A percentile compares a stretch with the other conserved stretches of the same genome.
phyloP scores from a whole-genome alignment of 2,329 filamentous ascomycete species.

The Calonectria fujianensis region DNA sequence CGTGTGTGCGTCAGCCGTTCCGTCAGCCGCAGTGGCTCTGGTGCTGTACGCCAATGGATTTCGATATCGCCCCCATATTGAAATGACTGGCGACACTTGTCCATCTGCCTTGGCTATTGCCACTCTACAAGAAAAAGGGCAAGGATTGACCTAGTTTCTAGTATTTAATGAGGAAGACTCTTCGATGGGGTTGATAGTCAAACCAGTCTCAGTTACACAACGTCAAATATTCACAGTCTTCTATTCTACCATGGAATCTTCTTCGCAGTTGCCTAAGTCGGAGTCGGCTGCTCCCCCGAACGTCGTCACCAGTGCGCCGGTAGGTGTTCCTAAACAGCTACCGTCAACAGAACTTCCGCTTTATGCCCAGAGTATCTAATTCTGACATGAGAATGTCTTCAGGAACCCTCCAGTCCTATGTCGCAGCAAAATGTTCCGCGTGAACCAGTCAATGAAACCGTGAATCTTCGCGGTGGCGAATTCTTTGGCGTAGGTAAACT shows the following conservation, averaged over 20 bases:
- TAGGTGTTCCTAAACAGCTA: neutral
- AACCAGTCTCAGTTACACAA: neutral
- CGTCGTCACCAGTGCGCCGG: neutral
- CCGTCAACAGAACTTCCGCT: neutral
- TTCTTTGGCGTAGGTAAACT: neutral
- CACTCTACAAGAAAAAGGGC: neutral
- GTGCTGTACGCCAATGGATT: neutral
- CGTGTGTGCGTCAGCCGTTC: neutral
- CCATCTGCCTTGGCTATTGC: neutral
- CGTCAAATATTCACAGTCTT: neutral
- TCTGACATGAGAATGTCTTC: neutral
- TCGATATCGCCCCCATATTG: neutral
- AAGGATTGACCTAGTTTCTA: neutral
- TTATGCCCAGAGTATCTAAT: neutral
- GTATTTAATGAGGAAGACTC: neutral
- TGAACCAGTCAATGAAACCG: neutral
- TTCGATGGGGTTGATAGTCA: neutral
- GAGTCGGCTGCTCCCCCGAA: neutral
- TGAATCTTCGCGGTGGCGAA: neutral
- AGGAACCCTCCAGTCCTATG: neutral
- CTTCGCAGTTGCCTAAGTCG: neutral
- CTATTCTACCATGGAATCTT: neutral
- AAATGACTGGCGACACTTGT: neutral
- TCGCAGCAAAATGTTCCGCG: neutral
- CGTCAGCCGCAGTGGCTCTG: constrained; percentile 5